A percentile compares a stretch with the other conserved stretches of the same genome.
phyloP scores from a whole-genome alignment of 2,329 filamentous ascomycete genomes.

The Cladosporium cucumerinum region DNA sequence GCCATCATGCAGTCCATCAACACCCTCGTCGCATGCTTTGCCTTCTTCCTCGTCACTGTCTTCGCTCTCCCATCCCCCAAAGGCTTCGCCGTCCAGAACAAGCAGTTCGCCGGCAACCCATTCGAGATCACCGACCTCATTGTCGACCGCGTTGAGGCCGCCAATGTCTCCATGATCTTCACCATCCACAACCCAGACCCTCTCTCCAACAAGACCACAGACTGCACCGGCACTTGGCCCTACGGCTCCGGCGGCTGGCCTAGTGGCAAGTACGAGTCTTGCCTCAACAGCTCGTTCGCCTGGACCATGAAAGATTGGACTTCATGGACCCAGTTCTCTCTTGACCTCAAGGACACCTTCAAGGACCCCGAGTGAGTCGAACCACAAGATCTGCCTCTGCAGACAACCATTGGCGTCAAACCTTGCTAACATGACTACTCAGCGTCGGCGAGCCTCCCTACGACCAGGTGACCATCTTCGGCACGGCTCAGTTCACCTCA shows the following conservation, averaged over 20 bases:
- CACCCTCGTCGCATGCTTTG: background rate
- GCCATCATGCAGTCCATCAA: constrained; percentile 10
- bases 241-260: constrained; percentile 24
- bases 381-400: background rate
- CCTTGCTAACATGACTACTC: constrained; percentile 6
- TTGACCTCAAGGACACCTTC: constrained; percentile 29
- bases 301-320: constrained; percentile 26
- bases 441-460: constrained; percentile 32
- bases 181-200: constrained; percentile 31
- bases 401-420: background rate
- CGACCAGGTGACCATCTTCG: constrained; percentile 30
- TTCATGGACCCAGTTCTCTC: constrained; percentile 23
- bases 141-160: constrained; percentile 19
- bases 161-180: constrained; percentile 28
- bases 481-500: constrained; percentile 11
- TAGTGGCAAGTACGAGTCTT: constrained; percentile 23
- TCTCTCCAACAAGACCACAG: constrained; percentile 25
- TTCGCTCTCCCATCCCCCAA: background rate
- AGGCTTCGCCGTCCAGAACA: background rate
- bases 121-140: constrained; percentile 24
- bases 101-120: constrained; percentile 10
- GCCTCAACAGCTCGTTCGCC: constrained; percentile 24
- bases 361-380: constrained; percentile 29
- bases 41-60: constrained; percentile 1
- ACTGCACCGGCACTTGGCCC: constrained; percentile 27